These are phyloP conservation scores for Serpula lacrymans DNA, from an alignment of 768 basidiomycete species.

Conservation along the genomic window DNA sequence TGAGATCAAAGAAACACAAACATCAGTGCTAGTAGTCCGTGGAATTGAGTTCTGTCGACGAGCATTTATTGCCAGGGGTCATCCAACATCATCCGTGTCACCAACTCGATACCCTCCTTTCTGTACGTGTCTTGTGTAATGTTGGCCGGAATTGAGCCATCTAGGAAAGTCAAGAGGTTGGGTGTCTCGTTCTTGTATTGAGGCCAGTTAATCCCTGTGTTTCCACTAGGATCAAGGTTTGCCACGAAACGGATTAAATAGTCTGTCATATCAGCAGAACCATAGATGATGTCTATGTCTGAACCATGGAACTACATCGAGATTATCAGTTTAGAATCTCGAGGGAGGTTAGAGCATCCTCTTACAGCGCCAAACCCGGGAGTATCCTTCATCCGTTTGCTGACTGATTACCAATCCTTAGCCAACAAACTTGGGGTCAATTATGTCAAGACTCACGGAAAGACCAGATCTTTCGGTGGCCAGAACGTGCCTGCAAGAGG, in stretches of 20 bases:
- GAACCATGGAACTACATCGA: slow-evolving; percentile 6
- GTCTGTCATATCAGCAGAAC: slow-evolving; percentile 2
- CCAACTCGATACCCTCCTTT: slow-evolving; percentile 9
- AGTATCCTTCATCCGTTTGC: slow-evolving; percentile 1
- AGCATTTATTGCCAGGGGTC: too few species aligned
- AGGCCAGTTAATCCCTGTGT: slow-evolving; percentile 17
- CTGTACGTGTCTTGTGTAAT: slow-evolving; percentile 20
- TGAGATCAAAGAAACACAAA: too few species aligned
- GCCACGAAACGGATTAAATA: slow-evolving; percentile 19
- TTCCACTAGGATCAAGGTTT: slow-evolving; percentile 20
- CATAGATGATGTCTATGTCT: slow-evolving; percentile 3
- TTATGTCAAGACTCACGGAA: slow-evolving; percentile 7
- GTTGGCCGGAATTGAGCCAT: slow-evolving; percentile 9
- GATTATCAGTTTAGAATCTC: too few species aligned
- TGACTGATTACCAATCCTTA: too few species aligned
- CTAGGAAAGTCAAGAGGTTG: slow-evolving; percentile 18
- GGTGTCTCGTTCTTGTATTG: slow-evolving; percentile 12
- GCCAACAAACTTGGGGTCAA: too few species aligned
- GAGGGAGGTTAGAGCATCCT: neutral
- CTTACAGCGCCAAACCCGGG: slow-evolving; percentile 4
- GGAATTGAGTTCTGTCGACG: too few species aligned
- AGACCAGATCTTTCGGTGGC: too few species aligned
- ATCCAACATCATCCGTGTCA: slow-evolving; percentile 6
- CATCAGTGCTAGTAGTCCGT: too few species aligned
- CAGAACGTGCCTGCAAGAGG: too few species aligned